These are phyloP conservation scores for Lipomyces oligophaga DNA, from an alignment of 805 yeast genomes.

Conservation along the genomic window DNA sequence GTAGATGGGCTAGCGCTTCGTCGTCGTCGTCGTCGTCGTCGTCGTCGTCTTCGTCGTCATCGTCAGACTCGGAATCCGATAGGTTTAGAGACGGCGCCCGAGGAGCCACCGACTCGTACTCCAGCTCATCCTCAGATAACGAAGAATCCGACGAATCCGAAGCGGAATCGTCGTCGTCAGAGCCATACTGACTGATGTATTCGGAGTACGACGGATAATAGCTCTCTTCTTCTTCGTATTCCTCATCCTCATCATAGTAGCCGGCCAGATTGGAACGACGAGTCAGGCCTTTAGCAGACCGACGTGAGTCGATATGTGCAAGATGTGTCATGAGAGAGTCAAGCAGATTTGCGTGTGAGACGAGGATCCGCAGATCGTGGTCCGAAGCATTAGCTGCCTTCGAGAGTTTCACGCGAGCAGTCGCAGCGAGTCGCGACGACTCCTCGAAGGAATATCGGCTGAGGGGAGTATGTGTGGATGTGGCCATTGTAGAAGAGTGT, in stretches of 20 bases:
- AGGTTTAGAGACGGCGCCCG: too few species aligned
- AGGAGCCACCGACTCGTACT: too few species aligned
- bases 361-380: constrained; percentile 54
- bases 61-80: constrained; percentile 33
- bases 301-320: constrained; percentile 22
- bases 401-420: constrained; percentile 61
- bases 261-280: neutral
- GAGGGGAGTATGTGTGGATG: constrained; percentile 8
- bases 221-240: neutral
- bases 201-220: too few species aligned
- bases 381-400: constrained; percentile 57
- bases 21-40: constrained; percentile 30
- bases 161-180: constrained; percentile 16
- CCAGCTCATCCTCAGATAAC: too few species aligned
- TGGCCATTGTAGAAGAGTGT: constrained; percentile 28
- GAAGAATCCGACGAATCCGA: too few species aligned
- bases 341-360: constrained; percentile 67
- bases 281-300: constrained; percentile 26
- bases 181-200: neutral
- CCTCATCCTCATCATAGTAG: constrained; percentile 5
- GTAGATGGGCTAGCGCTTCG: constrained; percentile 5
- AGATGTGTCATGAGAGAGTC: constrained; percentile 56
- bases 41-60: constrained; percentile 41
- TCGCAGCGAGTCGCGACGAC: constrained; percentile 58
- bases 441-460: constrained; percentile 40